Conservation (phyloP, 164 flowering plant genomes). For the Macadamia integrifolia region DNA sequence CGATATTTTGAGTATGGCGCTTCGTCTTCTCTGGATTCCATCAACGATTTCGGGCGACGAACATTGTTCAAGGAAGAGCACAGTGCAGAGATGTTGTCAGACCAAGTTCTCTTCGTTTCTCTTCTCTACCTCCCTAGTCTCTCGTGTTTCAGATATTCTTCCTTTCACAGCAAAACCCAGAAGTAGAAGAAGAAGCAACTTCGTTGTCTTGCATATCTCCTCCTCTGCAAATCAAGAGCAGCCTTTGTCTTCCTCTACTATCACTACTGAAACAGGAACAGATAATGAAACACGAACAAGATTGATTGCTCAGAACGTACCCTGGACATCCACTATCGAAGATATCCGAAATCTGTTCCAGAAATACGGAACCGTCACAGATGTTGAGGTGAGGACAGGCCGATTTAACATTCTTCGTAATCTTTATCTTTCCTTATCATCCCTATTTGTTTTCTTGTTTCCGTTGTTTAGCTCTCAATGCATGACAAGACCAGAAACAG, state of each 20-base stretch:
- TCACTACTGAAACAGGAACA: neutral
- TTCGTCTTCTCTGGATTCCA: constrained; percentile 21
- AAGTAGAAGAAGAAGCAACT: constrained; percentile 10
- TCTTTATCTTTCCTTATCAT: neutral
- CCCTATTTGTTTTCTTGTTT: constrained; percentile 12
- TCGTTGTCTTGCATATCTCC: constrained; percentile 15
- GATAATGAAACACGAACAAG: constrained; percentile 25
- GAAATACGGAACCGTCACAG: constrained; percentile 60
- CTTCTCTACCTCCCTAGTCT: constrained; percentile 9
- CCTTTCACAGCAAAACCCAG: constrained; percentile 1
- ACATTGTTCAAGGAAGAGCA: constrained; percentile 2
- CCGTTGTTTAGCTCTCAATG: constrained; percentile 56
- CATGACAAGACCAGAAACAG: constrained; percentile 57
- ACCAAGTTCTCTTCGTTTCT: constrained; percentile 3
- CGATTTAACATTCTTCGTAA: neutral
- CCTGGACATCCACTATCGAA: constrained; percentile 61
- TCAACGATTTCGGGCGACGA: constrained; percentile 8
- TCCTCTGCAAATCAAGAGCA: constrained; percentile 18
- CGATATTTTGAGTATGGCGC: constrained; percentile 22
- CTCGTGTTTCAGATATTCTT: constrained; percentile 14
- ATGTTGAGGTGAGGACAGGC: constrained; percentile 49
- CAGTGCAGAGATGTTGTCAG: constrained; percentile 11
- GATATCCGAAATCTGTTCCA: constrained; percentile 61
- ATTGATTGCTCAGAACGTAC: constrained; percentile 68
- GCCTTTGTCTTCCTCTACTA: constrained; percentile 9